phyloP scores from a whole-genome alignment of 2,329 filamentous ascomycete genomes.

The Penicillium frequentans region DNA sequence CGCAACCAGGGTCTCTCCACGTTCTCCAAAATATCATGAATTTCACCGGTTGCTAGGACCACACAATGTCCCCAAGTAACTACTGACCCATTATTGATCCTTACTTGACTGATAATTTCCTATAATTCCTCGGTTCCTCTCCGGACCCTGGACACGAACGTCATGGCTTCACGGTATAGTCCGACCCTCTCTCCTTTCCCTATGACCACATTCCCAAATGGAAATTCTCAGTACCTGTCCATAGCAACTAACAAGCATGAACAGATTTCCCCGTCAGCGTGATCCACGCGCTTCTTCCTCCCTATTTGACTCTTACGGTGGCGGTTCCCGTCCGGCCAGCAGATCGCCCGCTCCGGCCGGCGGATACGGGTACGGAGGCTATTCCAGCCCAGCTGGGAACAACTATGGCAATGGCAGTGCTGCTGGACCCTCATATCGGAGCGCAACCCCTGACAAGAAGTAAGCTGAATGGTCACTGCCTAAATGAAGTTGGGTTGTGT shows the following conservation, averaged over 20 bases:
- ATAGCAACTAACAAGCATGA: not conserved
- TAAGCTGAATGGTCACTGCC: constrained; percentile 35
- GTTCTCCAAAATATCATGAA: not conserved
- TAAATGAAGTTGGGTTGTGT: not conserved
- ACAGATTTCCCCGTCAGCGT: constrained; percentile 66
- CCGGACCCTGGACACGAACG: constrained; percentile 3
- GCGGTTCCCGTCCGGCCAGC: constrained; percentile 46
- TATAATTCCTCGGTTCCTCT: constrained; percentile 1
- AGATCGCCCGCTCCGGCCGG: constrained; percentile 50
- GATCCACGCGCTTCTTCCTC: constrained; percentile 67
- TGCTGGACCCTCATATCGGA: constrained; percentile 45
- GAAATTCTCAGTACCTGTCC: not conserved
- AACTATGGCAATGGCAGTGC: constrained; percentile 26
- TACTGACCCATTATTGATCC: not conserved
- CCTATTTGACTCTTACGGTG: constrained; percentile 73
- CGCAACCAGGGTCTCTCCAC: constrained; percentile 12
- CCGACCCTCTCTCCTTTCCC: constrained; percentile 1
- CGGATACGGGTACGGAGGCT: constrained; percentile 48
- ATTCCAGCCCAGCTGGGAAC: constrained; percentile 26
- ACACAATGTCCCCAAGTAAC: constrained; percentile 8
- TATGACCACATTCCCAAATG: not conserved
- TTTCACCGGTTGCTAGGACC: not conserved
- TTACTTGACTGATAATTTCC: not conserved
- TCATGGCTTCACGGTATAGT: constrained; percentile 40
- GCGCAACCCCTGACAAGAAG: constrained; percentile 71